Evolutionary conservation across 2,329 filamentous ascomycete species (phyloP).

Genomic region (Aureobasidium namibiae): DNA sequence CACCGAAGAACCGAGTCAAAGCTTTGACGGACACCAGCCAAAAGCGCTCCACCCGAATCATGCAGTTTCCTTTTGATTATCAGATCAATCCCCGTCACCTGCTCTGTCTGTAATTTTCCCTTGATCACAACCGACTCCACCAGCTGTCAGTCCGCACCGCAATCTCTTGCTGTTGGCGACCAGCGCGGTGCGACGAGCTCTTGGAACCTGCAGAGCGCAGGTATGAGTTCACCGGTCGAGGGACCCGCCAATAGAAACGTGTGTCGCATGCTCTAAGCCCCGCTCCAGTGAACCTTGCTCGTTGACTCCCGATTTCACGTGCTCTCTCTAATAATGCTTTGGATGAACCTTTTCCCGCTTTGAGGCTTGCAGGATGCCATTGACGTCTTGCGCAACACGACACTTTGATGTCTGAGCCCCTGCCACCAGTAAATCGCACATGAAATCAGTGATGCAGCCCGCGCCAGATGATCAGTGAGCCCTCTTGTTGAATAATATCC

Average conservation of each 20-base stretch:
- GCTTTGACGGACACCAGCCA: background rate
- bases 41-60: background rate
- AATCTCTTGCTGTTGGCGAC: background rate
- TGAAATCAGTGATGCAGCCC: background rate
- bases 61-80: background rate
- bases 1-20: conserved; percentile 5
- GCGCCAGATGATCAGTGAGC: background rate
- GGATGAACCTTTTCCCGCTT: conserved; percentile 7
- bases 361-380: background rate
- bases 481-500: background rate
- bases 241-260: conserved; percentile 9
- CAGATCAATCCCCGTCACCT: background rate
- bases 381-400: background rate
- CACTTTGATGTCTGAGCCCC: background rate
- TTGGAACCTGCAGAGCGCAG: background rate
- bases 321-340: background rate
- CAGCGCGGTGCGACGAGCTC: background rate
- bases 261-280: conserved; percentile 9
- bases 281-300: conserved; percentile 8
- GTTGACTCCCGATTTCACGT: conserved; percentile 4
- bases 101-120: background rate
- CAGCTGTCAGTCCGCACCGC: background rate
- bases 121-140: background rate
- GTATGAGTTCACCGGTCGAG: conserved; percentile 1
- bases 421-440: background rate